Evolutionary conservation across 805 yeast species (phyloP).

Genomic region (Zygosaccharomyces gambellarensis): DNA sequence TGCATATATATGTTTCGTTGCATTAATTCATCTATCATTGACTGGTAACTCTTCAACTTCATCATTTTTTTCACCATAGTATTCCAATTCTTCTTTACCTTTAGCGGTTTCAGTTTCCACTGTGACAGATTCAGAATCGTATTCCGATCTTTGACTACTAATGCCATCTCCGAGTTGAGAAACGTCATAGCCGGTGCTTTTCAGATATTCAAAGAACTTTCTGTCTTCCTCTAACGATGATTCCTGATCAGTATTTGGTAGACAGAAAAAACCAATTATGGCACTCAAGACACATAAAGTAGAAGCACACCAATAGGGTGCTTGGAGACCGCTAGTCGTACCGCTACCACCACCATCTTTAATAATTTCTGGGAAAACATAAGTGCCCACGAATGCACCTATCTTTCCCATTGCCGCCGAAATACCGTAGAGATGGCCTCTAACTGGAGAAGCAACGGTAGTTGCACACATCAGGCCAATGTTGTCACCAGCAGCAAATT

Average conservation of each 20-base stretch:
- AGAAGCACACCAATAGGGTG: conserved; percentile 80
- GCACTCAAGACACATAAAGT: conserved; percentile 72
- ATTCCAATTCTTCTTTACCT: background rate
- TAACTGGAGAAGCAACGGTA: conserved; percentile 77
- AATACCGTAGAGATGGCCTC: conserved; percentile 87
- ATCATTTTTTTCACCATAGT: background rate
- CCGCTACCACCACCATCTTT: conserved; percentile 51
- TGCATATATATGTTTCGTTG: background rate
- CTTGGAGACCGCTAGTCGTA: conserved; percentile 54
- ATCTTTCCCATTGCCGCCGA: conserved; percentile 90
- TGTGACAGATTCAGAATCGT: background rate
- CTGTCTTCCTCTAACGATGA: conserved; percentile 75
- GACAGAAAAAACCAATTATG: conserved; percentile 57
- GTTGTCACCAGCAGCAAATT: conserved; percentile 92
- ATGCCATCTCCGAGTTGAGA: conserved; percentile 43
- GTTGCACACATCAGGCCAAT: conserved; percentile 85
- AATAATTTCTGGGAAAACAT: conserved; percentile 78
- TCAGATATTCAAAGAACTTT: conserved; percentile 62
- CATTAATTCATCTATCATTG: background rate
- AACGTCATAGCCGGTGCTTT: conserved; percentile 64
- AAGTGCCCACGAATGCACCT: conserved; percentile 90
- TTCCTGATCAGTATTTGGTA: conserved; percentile 81
- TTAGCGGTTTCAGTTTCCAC: background rate
- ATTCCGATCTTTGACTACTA: background rate
- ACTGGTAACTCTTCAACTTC: background rate